Percentiles rank a stretch among this genome's conserved stretches.
phyloP scores from a whole-genome alignment of 768 basidiomycete genomes.

The Rhizopogon vesiculosus region DNA sequence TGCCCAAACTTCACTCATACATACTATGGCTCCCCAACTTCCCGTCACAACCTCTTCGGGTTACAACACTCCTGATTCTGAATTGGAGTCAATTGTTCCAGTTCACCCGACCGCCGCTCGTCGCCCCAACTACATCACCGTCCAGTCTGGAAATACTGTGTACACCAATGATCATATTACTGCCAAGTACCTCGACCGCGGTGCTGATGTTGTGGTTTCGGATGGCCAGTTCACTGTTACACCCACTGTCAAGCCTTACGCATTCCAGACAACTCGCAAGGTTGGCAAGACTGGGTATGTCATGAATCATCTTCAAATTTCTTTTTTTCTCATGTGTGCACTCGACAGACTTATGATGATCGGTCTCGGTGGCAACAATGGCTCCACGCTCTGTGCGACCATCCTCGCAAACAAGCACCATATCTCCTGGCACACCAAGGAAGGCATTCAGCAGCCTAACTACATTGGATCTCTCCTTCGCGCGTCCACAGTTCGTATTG shows the following conservation, averaged over 20 bases:
- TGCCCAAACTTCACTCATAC: constrained; percentile 18
- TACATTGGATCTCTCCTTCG: constrained; percentile 97
- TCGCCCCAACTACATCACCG: constrained; percentile 69
- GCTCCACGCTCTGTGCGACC: constrained; percentile 88
- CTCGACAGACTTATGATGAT: constrained; percentile 87
- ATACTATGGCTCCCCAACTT: constrained; percentile 46
- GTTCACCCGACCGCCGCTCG: constrained; percentile 86
- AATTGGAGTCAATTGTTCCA: constrained; percentile 64
- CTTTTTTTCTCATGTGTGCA: background rate
- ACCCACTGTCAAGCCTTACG: constrained; percentile 75
- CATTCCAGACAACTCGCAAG: constrained; percentile 86
- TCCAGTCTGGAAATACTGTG: constrained; percentile 77
- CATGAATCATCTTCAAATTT: background rate
- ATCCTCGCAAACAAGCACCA: constrained; percentile 95
- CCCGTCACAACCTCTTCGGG: constrained; percentile 50
- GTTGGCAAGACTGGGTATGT: constrained; percentile 91
- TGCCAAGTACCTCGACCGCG: constrained; percentile 77
- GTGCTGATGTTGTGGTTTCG: constrained; percentile 61
- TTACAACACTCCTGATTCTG: constrained; percentile 66
- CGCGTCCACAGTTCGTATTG: constrained; percentile 91
- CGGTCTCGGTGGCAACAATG: constrained; percentile 97
- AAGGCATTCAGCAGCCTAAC: constrained; percentile 89
- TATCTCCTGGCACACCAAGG: constrained; percentile 93
- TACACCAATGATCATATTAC: constrained; percentile 84
- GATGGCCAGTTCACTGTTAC: constrained; percentile 76